These are phyloP conservation scores for Termitomyces eurrhizus DNA, from an alignment of 768 basidiomycete species.

Conservation along the genomic window DNA sequence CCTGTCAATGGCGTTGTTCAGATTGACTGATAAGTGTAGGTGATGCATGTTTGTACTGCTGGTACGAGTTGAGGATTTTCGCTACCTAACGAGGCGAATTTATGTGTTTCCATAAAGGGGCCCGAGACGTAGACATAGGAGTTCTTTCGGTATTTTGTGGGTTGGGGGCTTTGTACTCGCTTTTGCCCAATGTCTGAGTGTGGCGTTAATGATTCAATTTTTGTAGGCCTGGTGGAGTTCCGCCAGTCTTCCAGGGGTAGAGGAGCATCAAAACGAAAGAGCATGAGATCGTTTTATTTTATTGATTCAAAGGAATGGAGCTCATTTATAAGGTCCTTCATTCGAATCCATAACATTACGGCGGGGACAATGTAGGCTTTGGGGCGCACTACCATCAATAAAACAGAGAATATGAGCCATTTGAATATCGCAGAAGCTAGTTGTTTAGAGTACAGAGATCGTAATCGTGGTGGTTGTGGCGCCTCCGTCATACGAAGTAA, in stretches of 20 bases:
- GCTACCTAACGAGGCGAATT: neutral
- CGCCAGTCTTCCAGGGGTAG: neutral
- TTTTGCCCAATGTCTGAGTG: neutral
- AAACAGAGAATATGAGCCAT: neutral
- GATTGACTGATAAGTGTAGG: neutral
- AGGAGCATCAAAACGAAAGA: no score
- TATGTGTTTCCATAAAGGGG: conserved; percentile 4
- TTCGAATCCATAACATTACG: neutral
- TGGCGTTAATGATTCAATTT: neutral
- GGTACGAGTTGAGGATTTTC: neutral
- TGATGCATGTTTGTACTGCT: neutral
- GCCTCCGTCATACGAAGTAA: neutral
- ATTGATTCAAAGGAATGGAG: neutral
- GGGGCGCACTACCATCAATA: no score
- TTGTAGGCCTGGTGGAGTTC: neutral
- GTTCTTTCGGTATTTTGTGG: conserved; percentile 3
- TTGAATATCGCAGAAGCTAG: neutral
- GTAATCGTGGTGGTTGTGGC: neutral
- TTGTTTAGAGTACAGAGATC: neutral
- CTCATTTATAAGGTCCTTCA: neutral
- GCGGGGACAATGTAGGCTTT: neutral
- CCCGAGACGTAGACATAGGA: neutral
- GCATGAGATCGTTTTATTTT: neutral
- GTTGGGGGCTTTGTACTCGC: neutral
- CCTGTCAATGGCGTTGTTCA: neutral